These are phyloP conservation scores for Hymenoscyphus fraxineus DNA, from an alignment of 2,329 filamentous ascomycete genomes.

Conservation along the genomic window DNA sequence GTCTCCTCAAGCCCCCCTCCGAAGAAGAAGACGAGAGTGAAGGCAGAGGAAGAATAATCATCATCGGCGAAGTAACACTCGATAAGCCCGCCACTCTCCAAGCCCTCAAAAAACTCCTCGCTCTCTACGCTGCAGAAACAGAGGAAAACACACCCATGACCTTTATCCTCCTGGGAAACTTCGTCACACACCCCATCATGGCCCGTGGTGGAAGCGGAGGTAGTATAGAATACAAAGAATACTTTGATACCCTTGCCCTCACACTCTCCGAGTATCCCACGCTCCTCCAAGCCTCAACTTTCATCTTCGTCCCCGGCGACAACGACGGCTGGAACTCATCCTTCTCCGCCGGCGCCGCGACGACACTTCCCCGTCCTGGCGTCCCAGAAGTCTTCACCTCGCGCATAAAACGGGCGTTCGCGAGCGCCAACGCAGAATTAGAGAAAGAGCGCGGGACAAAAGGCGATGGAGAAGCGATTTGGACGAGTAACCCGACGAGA, in stretches of 20 bases:
- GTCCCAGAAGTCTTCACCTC: slow-evolving; percentile 90
- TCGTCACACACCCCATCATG: slow-evolving; percentile 63
- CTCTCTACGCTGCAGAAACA: slow-evolving; percentile 64
- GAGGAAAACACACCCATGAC: slow-evolving; percentile 66
- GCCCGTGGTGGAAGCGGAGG: slow-evolving; percentile 67
- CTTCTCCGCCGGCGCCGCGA: slow-evolving; percentile 71
- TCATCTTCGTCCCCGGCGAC: slow-evolving; percentile 91
- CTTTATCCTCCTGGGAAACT: slow-evolving; percentile 85
- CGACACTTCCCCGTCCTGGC: slow-evolving; percentile 63
- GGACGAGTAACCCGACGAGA: slow-evolving; percentile 83
- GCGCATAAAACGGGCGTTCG: slow-evolving; percentile 76
- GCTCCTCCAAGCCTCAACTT: slow-evolving; percentile 74
- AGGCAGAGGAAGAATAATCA: slow-evolving; percentile 57
- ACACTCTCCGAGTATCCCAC: slow-evolving; percentile 78
- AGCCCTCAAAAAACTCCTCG: slow-evolving; percentile 75
- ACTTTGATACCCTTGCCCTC: slow-evolving; percentile 83
- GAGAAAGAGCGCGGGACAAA: slow-evolving; percentile 47
- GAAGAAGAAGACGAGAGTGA: slow-evolving; percentile 28
- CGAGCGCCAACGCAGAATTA: slow-evolving; percentile 68
- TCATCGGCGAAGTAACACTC: slow-evolving; percentile 82
- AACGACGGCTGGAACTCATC: slow-evolving; percentile 96
- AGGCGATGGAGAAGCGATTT: slow-evolving; percentile 68
- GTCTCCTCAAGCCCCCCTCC: slow-evolving; percentile 50
- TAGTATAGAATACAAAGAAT: slow-evolving; percentile 95
- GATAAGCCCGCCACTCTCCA: slow-evolving; percentile 79